These are phyloP conservation scores for Neurospora tetraspora DNA, from an alignment of 495 filamentous ascomycete species.

Conservation along the genomic window DNA sequence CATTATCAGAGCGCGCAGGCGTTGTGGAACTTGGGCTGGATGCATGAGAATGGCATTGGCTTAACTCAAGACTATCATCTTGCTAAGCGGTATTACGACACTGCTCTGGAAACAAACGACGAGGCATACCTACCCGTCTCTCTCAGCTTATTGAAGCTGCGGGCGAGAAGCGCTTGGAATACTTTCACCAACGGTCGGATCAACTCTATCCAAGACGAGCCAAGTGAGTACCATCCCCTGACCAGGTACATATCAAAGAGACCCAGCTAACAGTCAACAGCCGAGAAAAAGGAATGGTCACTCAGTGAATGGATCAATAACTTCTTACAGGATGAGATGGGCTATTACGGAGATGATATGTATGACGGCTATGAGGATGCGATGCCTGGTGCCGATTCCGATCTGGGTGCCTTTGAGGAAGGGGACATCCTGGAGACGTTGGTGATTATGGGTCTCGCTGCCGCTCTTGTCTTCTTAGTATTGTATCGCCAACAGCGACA, in stretches of 20 bases:
- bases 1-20: conserved; percentile 87
- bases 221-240: conserved; percentile 46
- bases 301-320: conserved; percentile 74
- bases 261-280: conserved; percentile 26
- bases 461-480: conserved; percentile 63
- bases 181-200: conserved; percentile 78
- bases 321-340: conserved; percentile 68
- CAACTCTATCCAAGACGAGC: conserved; percentile 82
- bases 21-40: conserved; percentile 96
- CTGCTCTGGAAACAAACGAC: conserved; percentile 77
- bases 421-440: conserved; percentile 72
- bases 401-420: conserved; percentile 24
- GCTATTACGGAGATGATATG: conserved; percentile 48
- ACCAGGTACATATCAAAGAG: conserved; percentile 4
- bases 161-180: conserved; percentile 85
- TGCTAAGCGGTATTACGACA: conserved; percentile 91
- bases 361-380: conserved; percentile 47
- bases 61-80: conserved; percentile 95
- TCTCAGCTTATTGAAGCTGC: conserved; percentile 75
- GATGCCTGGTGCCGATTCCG: conserved; percentile 37
- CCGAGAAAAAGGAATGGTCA: conserved; percentile 59
- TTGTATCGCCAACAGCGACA: conserved; percentile 77
- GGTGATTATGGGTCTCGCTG: conserved; percentile 69
- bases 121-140: conserved; percentile 95
- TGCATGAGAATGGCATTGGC: conserved; percentile 96